Percentiles rank a stretch among this genome's conserved stretches.
Evolutionary conservation across 2,329 filamentous ascomycete species (phyloP).

Genomic region (Colletotrichum melonis): DNA sequence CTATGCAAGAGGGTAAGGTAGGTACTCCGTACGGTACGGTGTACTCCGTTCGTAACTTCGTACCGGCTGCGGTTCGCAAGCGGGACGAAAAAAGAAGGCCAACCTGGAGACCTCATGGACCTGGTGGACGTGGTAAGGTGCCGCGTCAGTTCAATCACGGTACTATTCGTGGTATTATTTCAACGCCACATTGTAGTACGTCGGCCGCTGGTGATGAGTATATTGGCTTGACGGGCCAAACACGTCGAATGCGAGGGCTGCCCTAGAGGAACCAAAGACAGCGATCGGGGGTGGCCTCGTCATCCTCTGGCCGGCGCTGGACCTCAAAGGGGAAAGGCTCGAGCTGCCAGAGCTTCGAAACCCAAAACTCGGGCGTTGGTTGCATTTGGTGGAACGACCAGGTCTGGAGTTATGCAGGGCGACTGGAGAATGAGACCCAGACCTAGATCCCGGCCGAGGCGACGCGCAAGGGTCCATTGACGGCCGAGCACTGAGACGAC

Average conservation of each 20-base stretch:
- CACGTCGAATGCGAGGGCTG: slow-evolving; percentile 11
- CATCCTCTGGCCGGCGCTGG: slow-evolving; percentile 28
- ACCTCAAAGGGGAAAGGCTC: slow-evolving; percentile 30
- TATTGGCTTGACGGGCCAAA: slow-evolving; percentile 7
- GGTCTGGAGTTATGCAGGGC: slow-evolving; percentile 31
- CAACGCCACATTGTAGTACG: slow-evolving; percentile 25
- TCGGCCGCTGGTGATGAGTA: slow-evolving; percentile 25
- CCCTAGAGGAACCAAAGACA: slow-evolving; percentile 2
- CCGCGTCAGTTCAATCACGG: slow-evolving; percentile 28
- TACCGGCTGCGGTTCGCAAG: slow-evolving; percentile 17
- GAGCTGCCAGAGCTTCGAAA: slow-evolving; percentile 34
- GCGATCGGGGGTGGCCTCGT: slow-evolving; percentile 29
- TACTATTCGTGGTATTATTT: slow-evolving; percentile 3
- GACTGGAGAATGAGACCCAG: slow-evolving; percentile 14
- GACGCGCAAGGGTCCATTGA: slow-evolving; percentile 26
- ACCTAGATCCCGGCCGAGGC: slow-evolving; percentile 24
- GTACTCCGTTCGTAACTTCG: too few relatives aligned
- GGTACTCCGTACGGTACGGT: too few relatives aligned
- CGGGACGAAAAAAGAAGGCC: slow-evolving; percentile 9
- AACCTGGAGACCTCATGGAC: background rate
- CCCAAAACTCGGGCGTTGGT: slow-evolving; percentile 32
- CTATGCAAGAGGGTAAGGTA: background rate
- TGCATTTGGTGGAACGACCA: slow-evolving; percentile 34
- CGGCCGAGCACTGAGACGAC: slow-evolving; percentile 24
- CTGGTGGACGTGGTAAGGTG: slow-evolving; percentile 13